Evolutionary conservation across 2,329 filamentous ascomycete genomes (phyloP), one percentile per base, ranked within the genome.

Genomic region (Fusarium brevicatenulatum): DNA sequence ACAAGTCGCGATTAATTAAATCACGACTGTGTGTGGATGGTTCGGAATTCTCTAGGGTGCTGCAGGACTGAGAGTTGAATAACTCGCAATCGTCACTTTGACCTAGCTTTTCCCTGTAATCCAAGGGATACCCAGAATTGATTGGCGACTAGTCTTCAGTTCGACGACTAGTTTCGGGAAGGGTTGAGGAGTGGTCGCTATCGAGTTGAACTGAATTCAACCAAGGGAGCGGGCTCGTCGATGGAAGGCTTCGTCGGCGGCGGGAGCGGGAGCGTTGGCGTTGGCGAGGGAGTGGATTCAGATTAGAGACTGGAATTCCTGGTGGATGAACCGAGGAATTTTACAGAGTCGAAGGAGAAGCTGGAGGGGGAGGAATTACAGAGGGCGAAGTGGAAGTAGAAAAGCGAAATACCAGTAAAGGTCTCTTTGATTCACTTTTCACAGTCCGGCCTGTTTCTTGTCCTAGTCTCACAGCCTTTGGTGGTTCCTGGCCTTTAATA

Each of bases 311-410:
- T 69, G 78, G 79, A 82, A 83, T 85, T 85, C 83, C 81, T 83
- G 78, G 79, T 80, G 70, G 80, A 79, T 79, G 79, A 79, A 78
- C 80, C 80, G 80, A 84, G 83, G 83, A 85, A 86, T 85, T 82
- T 67, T 53, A 59, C 72, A 73, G 64, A 62, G 66, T 73, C 67
- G 63, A 62, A 71, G 68, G 66, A 72, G 68, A 62, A 71, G 73
- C 56, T 68, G 60, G 69, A 74, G 71, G 59, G 59, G 59, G 68
- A 66, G 60, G 70, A 56, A 52, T 70, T 63, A 68, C 61, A 66
- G 63, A 71, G 64, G 70, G 63, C 64, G 66, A 74, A 72, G 60
- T 59, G 67, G 71, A 75, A 68, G 56, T 54, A 68, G 63, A 72
- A 71, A 77, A 77, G 78, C 67, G 79, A 81, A 82, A 83, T 82